phyloP scores from a whole-genome alignment of 1,284 basidiomycete genomes.

The Golubevia pallescens region DNA sequence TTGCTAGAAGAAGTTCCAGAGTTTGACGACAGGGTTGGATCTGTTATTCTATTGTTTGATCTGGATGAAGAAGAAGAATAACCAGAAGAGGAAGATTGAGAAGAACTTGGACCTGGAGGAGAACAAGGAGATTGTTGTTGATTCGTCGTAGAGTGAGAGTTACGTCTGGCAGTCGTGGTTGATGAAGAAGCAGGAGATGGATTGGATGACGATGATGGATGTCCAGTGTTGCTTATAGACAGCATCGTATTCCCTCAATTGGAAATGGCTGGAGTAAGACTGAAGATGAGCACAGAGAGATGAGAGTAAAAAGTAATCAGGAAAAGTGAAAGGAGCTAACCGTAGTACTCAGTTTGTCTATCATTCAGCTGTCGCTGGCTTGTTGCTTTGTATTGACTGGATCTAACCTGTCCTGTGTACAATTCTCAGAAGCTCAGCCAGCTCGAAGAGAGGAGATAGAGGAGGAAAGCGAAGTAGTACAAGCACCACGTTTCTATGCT shows the following conservation, averaged over 20 bases:
- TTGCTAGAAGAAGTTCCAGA: constrained; percentile 8
- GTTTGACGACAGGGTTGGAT: constrained; percentile 1
- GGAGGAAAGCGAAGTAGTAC: too few species aligned
- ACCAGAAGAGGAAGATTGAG: constrained; percentile 32
- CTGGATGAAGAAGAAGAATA: constrained; percentile 29
- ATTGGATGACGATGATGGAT: background rate
- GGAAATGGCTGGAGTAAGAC: too few species aligned
- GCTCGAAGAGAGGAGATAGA: too few species aligned
- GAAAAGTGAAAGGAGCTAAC: too few species aligned
- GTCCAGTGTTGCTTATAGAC: background rate
- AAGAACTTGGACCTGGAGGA: constrained; percentile 26
- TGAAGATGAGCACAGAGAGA: too few species aligned
- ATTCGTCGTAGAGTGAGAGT: constrained; percentile 11
- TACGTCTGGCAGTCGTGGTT: background rate
- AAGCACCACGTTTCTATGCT: too few species aligned
- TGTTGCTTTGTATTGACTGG: too few species aligned
- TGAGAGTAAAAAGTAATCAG: too few species aligned
- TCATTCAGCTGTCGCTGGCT: too few species aligned
- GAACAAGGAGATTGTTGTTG: constrained; percentile 25
- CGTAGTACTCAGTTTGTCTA: too few species aligned
- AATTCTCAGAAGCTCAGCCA: too few species aligned
- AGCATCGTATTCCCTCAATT: background rate
- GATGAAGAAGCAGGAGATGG: background rate
- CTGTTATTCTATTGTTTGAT: constrained; percentile 7
- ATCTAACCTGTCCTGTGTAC: too few species aligned